Evolutionary conservation across 2,329 filamentous ascomycete genomes (phyloP), one percentile per base, ranked within the genome.

Genomic region (Claviceps sp.): DNA sequence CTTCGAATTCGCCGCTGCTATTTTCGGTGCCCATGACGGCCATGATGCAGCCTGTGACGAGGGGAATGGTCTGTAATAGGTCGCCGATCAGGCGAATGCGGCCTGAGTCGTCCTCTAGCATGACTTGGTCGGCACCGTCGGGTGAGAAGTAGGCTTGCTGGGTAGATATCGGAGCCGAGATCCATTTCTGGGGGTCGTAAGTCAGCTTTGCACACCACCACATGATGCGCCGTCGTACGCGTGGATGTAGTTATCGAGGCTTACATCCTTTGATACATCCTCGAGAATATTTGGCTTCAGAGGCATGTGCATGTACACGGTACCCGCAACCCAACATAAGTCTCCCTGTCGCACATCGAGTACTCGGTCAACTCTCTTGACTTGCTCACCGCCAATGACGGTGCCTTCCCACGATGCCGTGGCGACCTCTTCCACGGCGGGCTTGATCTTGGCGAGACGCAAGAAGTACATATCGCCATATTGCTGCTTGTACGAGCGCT

Each of bases 381-480:
- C 88, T 52, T 73, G 73, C 65, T 95, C 88, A 40, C 82, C 87
- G 6, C 79, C 87, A 58, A 97, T 82, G 63, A 85, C 78, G 51
- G 88, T 85, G 49, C 80, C 84, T 47, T 80, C 76, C 89, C 93
- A 98, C 6, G 85, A 81, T 37, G 84, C 81, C 16, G 72, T 69
- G 0, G 90, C 91, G 49, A 87, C 76, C 56, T 78, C 69, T 60
- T 95, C 87, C 0, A 95, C 86, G 0, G 80, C 77, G 9, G 89
- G 87, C 69, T 91, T 96, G 65, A 98, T 80, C 68, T 87, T 86
- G 40, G 88, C 82, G 24, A 98, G 77, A 13, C 93, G 86, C 60
- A 96, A 67, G 65, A 96, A 98, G 75, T 98, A 98, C 81, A 97
- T 91, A 68, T 98, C 93, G 56, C 86, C 88, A 77, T 87, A 98